These are phyloP conservation scores for Pisolithus orientalis DNA, from an alignment of 768 basidiomycete species.

Conservation along the genomic window DNA sequence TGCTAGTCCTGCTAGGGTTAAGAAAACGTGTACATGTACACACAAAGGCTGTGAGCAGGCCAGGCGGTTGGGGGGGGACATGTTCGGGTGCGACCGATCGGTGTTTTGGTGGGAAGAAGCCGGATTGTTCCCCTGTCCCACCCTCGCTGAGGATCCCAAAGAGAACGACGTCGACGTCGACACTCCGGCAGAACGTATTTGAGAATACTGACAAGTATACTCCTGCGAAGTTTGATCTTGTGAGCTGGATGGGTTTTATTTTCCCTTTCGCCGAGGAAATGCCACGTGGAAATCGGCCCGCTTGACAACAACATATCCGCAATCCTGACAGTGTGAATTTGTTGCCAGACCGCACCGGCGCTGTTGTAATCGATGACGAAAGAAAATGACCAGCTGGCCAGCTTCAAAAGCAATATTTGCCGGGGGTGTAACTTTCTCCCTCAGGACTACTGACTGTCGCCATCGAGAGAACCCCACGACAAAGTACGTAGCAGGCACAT, in stretches of 20 bases:
- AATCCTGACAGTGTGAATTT: constrained; percentile 25
- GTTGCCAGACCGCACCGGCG: constrained; percentile 9
- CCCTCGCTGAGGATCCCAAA: background rate
- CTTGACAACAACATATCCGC: constrained; percentile 13
- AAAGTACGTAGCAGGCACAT: too few relatives aligned
- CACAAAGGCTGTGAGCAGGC: background rate
- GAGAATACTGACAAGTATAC: background rate
- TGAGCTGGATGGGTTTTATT: background rate
- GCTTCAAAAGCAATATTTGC: constrained; percentile 17
- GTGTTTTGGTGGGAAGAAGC: constrained; percentile 3
- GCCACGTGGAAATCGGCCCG: constrained; percentile 21
- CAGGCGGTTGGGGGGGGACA: background rate
- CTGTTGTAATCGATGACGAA: constrained; percentile 19
- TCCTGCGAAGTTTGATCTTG: background rate
- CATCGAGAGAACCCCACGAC: too few relatives aligned
- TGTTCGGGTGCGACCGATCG: background rate
- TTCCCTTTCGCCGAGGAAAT: background rate
- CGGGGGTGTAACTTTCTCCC: too few relatives aligned
- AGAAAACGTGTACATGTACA: background rate
- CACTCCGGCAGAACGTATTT: background rate
- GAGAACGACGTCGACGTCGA: background rate
- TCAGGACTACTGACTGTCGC: too few relatives aligned
- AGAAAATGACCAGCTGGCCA: constrained; percentile 16
- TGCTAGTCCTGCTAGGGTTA: background rate
- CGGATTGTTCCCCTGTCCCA: background rate